Evolutionary conservation across 768 basidiomycete genomes (phyloP).

Genomic region (Suillus subluteus): DNA sequence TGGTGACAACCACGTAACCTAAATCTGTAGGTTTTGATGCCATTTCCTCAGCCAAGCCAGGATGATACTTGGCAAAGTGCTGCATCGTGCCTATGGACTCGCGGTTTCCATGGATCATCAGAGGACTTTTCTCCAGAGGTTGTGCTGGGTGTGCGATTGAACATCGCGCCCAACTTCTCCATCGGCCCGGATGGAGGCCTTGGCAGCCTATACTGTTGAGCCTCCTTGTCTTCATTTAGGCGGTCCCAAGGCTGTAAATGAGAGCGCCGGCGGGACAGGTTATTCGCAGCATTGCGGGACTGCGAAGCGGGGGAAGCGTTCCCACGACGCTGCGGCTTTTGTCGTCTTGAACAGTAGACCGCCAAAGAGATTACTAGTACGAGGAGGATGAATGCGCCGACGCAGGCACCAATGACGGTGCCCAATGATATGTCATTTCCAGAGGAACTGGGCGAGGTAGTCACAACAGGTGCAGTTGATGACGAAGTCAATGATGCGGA

Average conservation of each 20-base stretch:
- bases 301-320: conserved; percentile 28
- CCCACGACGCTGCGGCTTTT: conserved; percentile 20
- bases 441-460: conserved; percentile 18
- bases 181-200: conserved; percentile 46
- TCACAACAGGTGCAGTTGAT: conserved; percentile 16
- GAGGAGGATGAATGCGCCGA: conserved; percentile 59
- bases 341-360: conserved; percentile 54
- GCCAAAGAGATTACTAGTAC: conserved; percentile 53
- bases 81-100: conserved; percentile 36
- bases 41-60: conserved; percentile 55
- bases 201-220: conserved; percentile 47
- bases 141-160: conserved; percentile 60
- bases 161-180: conserved; percentile 64
- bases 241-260: conserved; percentile 58
- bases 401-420: conserved; percentile 65
- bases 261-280: conserved; percentile 47
- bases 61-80: conserved; percentile 63
- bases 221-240: conserved; percentile 51
- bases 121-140: conserved; percentile 51
- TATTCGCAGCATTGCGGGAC: conserved; percentile 45
- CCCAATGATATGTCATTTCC: conserved; percentile 34
- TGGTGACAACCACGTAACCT: conserved; percentile 26
- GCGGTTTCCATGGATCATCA: conserved; percentile 39
- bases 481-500: conserved; percentile 7
- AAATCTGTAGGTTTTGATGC: conserved; percentile 37